Conservation (phyloP, 345 rosid species). For the Syzygium oleosum region DNA sequence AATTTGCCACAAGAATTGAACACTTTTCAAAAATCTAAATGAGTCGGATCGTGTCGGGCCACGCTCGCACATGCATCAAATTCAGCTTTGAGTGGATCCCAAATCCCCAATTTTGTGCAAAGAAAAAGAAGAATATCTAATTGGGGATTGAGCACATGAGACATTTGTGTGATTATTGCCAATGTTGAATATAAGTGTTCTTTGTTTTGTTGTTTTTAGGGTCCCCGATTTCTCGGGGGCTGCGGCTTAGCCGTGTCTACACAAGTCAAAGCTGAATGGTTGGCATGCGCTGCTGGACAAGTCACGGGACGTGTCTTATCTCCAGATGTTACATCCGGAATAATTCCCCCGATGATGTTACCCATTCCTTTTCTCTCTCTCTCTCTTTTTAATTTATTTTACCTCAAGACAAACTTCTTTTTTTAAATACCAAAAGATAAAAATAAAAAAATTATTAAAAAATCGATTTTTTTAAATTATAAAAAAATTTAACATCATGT, state of each 20-base stretch:
- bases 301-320: not conserved
- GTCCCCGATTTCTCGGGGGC: not conserved
- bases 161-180: not conserved
- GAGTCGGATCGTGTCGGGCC: not conserved
- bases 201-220: not conserved
- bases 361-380: not conserved
- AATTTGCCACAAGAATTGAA: fast-evolving
- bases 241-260: not conserved
- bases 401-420: too few relatives aligned
- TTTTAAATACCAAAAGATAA: not conserved
- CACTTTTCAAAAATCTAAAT: not conserved
- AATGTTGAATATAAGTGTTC: not conserved
- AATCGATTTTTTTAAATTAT: too few relatives aligned
- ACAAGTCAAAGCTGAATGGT: not conserved
- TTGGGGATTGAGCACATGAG: not conserved
- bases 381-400: not conserved
- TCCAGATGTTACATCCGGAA: not conserved
- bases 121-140: not conserved
- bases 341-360: not conserved
- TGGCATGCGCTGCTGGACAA: not conserved
- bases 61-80: not conserved
- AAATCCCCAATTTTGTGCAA: not conserved
- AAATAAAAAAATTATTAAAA: not conserved
- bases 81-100: not conserved
- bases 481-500: fast-evolving